phyloP scores from a whole-genome alignment of 78 protist genomes.

The Dictyostelium brefeldianum region DNA sequence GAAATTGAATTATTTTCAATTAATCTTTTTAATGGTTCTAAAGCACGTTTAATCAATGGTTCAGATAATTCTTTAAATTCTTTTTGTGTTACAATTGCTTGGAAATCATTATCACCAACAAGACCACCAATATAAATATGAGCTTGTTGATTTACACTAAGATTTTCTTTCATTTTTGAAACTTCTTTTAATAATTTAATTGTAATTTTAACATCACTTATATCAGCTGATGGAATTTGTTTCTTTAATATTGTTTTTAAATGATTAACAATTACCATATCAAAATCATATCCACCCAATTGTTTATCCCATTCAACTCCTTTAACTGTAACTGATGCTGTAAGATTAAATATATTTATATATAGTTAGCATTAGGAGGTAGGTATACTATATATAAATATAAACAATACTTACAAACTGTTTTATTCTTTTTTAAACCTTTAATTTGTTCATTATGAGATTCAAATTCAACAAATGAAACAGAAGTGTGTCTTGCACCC shows the following conservation, averaged over 20 bases:
- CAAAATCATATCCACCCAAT: slow-evolving; percentile 87
- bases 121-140: slow-evolving; percentile 76
- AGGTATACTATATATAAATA: no score
- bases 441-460: slow-evolving; percentile 24
- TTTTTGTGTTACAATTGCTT: slow-evolving; percentile 50
- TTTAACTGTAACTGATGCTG: slow-evolving; percentile 53
- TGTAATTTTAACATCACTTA: slow-evolving; percentile 34
- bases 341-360: no score
- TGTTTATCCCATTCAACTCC: slow-evolving; percentile 64
- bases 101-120: slow-evolving; percentile 81
- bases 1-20: slow-evolving; percentile 28
- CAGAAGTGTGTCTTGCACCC: slow-evolving; percentile 79
- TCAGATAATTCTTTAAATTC: slow-evolving; percentile 81
- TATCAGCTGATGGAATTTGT: slow-evolving; percentile 6
- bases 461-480: slow-evolving; percentile 60
- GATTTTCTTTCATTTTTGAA: slow-evolving; percentile 82
- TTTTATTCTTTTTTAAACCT: slow-evolving; percentile 19
- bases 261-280: slow-evolving; percentile 77
- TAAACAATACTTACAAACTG: slow-evolving; percentile 31
- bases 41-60: slow-evolving; percentile 65
- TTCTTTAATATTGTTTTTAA: slow-evolving; percentile 44
- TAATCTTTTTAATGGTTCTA: slow-evolving; percentile 50
- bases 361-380: neutral
- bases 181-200: slow-evolving; percentile 88
- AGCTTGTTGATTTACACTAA: slow-evolving; percentile 89